Evolutionary conservation across 2,329 filamentous ascomycete species (phyloP), one percentile per base, ranked within the genome.

Genomic region (Lojkania enalia): DNA sequence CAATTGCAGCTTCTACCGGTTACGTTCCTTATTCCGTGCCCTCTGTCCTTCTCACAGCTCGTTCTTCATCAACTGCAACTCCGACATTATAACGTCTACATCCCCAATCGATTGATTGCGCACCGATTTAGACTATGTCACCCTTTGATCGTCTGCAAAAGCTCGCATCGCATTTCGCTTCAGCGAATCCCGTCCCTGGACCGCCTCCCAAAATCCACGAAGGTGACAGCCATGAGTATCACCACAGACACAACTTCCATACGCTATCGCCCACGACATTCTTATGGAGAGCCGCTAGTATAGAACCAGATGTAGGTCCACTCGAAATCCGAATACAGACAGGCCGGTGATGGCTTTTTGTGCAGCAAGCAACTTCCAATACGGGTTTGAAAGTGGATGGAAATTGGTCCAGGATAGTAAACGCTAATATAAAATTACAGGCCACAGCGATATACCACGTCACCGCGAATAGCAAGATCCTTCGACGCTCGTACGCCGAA

Each of bases 201-300:
- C 49, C 57, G 16, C 39, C 32, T 12, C 56, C 73, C 54, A 66
- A 74, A 61, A 66, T 70, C 56, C 64, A 61, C 11, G 52, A 57
- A 2, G 60, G 61, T 23, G 63, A 68, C 40, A 67, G 61, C 37
- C 64, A 69, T 53, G 61, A 66, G 35, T 70, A 68, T 44, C 72
- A 75, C 49, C 76, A 75, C 53, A 69, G 59, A 46, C 76, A 75
- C 61, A 83, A 90, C 69, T 80, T 87, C 60, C 87, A 92, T 70
- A 83, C 86, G 13, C 82, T 97, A 20, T 91, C 89, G 1, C 92
- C 92, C 0, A 96, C 91, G 2, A 85, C 84, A 69, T 96, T 96
- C 67, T 76, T 95, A 16, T 87, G 88, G 54, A 85, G 92, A 41
- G 90, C 92, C 14, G 91, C 91, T 5, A 77, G 82, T 35, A 94